Conservation (phyloP, 768 basidiomycete genomes). For the Suillus clintonianus region DNA sequence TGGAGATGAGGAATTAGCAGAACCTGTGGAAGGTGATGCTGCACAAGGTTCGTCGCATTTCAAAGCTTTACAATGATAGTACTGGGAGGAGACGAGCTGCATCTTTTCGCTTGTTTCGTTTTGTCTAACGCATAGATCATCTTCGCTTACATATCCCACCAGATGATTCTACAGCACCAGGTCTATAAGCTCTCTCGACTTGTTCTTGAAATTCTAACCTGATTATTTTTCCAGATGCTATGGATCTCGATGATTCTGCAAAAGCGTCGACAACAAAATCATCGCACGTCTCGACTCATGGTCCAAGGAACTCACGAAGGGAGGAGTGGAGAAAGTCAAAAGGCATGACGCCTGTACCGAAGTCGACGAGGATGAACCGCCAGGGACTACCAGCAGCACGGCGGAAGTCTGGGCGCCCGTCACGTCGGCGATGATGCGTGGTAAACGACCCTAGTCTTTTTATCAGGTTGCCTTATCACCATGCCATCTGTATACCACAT, state of each 20-base stretch:
- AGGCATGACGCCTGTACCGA: constrained; percentile 58
- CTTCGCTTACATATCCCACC: constrained; percentile 1
- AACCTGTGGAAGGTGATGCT: constrained; percentile 29
- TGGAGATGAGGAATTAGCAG: constrained; percentile 30
- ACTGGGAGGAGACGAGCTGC: neutral
- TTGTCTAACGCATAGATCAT: neutral
- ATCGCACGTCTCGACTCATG: constrained; percentile 74
- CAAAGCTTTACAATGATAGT: constrained; percentile 12
- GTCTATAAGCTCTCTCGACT: constrained; percentile 22
- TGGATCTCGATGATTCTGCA: constrained; percentile 50
- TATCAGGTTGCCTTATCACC: neutral
- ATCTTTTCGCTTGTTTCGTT: neutral
- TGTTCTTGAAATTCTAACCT: neutral
- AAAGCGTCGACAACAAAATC: constrained; percentile 29
- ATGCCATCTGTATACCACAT: constrained; percentile 1
- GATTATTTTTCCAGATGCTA: constrained; percentile 40
- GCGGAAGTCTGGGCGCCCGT: constrained; percentile 69
- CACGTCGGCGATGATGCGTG: constrained; percentile 60
- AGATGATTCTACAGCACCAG: constrained; percentile 16
- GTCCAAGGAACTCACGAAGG: constrained; percentile 71
- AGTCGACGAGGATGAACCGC: constrained; percentile 59
- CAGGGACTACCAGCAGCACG: constrained; percentile 63
- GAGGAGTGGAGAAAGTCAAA: constrained; percentile 85
- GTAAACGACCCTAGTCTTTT: neutral
- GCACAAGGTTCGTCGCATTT: constrained; percentile 59